Percentiles rank a stretch among this genome's conserved stretches.
These are phyloP conservation scores for Albatrellus ellisii DNA, from an alignment of 768 basidiomycete species.

Conservation along the genomic window DNA sequence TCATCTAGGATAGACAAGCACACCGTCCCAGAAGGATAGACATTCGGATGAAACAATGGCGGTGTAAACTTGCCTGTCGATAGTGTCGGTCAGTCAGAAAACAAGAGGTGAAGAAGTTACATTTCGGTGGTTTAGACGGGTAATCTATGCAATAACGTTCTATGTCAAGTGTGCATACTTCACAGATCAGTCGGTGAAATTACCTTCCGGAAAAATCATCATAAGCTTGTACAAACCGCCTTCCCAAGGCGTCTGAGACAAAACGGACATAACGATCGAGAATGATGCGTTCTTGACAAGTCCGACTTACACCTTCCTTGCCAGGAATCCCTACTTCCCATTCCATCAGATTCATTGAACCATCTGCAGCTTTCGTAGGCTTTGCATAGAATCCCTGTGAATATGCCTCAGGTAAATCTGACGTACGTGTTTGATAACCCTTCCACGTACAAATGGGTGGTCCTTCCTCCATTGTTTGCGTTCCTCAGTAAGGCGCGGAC, in stretches of 20 bases:
- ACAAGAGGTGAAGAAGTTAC: slow-evolving; percentile 29
- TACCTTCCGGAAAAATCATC: slow-evolving; percentile 97
- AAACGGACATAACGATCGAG: background rate
- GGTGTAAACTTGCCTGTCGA: slow-evolving; percentile 87
- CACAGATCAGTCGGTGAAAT: slow-evolving; percentile 4
- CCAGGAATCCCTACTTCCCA: slow-evolving; percentile 99
- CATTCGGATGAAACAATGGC: slow-evolving; percentile 94
- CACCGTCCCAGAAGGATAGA: slow-evolving; percentile 97
- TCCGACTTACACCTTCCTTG: slow-evolving; percentile 61
- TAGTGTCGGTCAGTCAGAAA: slow-evolving; percentile 1
- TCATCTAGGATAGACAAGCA: slow-evolving; percentile 97
- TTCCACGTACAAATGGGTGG: slow-evolving; percentile 82
- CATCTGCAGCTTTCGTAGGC: slow-evolving; percentile 80
- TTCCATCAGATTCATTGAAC: slow-evolving; percentile 91
- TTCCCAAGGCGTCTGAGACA: slow-evolving; percentile 84
- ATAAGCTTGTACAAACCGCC: slow-evolving; percentile 87
- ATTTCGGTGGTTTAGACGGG: slow-evolving; percentile 91
- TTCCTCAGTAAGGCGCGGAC: slow-evolving; percentile 88
- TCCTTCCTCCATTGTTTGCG: slow-evolving; percentile 99
- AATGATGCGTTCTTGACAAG: slow-evolving; percentile 2
- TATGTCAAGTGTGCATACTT: slow-evolving; percentile 7
- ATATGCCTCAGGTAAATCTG: background rate
- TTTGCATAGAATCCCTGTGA: slow-evolving; percentile 92
- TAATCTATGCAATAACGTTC: slow-evolving; percentile 42
- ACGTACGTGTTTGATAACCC: slow-evolving; percentile 1